Evolutionary conservation across 1,139 yeast genomes (phyloP), one percentile per base, ranked within the genome.

Genomic region (Geotrichum cucujoidarum): DNA sequence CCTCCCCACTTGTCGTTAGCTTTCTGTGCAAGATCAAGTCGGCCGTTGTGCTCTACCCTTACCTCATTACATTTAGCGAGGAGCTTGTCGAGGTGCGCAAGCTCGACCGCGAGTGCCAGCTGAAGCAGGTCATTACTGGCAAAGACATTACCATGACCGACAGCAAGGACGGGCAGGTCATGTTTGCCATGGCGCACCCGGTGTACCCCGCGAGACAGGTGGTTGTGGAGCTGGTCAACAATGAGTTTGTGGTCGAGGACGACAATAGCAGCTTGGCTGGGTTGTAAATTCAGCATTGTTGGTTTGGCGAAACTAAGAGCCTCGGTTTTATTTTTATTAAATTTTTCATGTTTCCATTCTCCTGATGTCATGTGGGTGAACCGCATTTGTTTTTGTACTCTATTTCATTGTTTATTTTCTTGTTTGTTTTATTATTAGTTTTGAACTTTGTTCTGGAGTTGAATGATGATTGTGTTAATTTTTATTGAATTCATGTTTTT

Each of bases 91-190:
- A 88, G 59, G 73, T 88, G 2, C 72, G 86, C 38, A 75, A 80
- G 43, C 77, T 80, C 49, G 60, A 57, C 40, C 40, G 51, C 20
- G 55, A 56, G 6, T 77, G 78, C 48, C 72, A 73, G 39, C 75
- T 88, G 22, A 75, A 80, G 38, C 95, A 88, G 63, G 84, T 86
- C 7, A 72, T 87, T 35, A 75, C 81, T 6, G 95, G 95, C 13
- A 83, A 82, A 60, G 72, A 69, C 47, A 60, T 71, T 30, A 43
- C 40, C 2, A 61, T 80, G 55, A 57, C 81, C 20, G 75, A 72
- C 43, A 71, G 70, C 33, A 63, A 63, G 10, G 70, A 67, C 24
- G 75, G 75, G 4, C 69, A 69, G 43, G 68, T 81, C 22, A 70
- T 74, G 39, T 67, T 84, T 29, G 67, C 75, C 2, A 71, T 85